Percentiles rank a stretch among this genome's conserved stretches.
phyloP scores from a whole-genome alignment of 139 green algal genomes.

The Spirogloea muscicola region DNA sequence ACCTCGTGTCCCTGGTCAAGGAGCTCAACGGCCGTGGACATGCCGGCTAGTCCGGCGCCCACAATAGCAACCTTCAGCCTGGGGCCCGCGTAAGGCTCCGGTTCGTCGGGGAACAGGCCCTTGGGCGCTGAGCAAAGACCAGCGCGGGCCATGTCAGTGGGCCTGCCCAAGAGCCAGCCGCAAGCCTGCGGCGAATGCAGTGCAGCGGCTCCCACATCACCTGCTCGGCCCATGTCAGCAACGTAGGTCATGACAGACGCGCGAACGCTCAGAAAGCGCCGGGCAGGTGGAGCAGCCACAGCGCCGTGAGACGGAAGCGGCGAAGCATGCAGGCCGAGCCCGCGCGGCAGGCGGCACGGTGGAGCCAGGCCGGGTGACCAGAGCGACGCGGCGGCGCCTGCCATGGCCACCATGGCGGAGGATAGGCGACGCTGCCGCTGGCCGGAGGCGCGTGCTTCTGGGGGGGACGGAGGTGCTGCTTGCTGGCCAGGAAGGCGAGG shows the following conservation, averaged over 20 bases:
- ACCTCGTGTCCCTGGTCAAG: conserved; percentile 78
- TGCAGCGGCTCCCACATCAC: not conserved
- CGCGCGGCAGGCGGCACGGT: too few relatives aligned
- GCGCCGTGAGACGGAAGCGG: too few relatives aligned
- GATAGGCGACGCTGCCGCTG: too few relatives aligned
- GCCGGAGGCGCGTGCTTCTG: too few relatives aligned
- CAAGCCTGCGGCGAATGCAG: not conserved
- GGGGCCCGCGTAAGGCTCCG: conserved; percentile 23
- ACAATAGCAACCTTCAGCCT: conserved; percentile 49
- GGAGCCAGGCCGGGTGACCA: too few relatives aligned
- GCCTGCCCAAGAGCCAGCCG: not conserved
- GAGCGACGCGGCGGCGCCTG: too few relatives aligned
- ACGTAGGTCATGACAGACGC: conserved; percentile 7
- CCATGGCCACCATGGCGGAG: too few relatives aligned
- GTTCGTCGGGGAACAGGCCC: conserved; percentile 39
- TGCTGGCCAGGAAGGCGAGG: too few relatives aligned
- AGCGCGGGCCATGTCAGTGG: not conserved
- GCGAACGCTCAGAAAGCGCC: not conserved
- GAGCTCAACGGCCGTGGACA: conserved; percentile 93
- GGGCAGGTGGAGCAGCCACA: not conserved
- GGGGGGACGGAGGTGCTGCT: too few relatives aligned
- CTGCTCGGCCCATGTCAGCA: conserved; percentile 1
- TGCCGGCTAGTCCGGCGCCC: conserved; percentile 53
- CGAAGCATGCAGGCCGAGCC: too few relatives aligned
- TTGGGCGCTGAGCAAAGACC: not conserved